Conservation (phyloP, 2,329 filamentous ascomycete species). For the Trichoderma cornu-damae region DNA sequence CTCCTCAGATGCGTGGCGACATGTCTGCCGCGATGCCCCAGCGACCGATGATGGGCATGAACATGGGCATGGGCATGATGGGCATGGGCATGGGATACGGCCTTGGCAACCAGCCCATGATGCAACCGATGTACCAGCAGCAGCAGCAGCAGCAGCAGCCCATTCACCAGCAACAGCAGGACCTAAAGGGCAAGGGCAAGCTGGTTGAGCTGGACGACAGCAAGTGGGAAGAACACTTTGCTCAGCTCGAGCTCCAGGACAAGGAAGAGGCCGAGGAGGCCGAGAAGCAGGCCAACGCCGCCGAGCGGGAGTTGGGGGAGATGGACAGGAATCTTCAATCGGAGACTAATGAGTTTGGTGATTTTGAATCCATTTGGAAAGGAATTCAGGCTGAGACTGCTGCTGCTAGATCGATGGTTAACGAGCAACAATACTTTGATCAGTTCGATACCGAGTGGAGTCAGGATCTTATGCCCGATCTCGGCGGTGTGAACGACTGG, state of each 20-base stretch:
- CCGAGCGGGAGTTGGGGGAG: constrained; percentile 82
- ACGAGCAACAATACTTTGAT: constrained; percentile 58
- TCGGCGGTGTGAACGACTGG: constrained; percentile 62
- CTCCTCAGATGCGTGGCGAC: constrained; percentile 52
- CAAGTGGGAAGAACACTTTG: constrained; percentile 96
- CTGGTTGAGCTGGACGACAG: constrained; percentile 90
- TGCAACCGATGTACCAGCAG: constrained; percentile 44
- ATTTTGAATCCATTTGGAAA: constrained; percentile 87
- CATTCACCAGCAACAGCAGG: constrained; percentile 44
- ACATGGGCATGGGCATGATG: constrained; percentile 47
- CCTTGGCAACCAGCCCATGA: constrained; percentile 43
- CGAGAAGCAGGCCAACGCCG: constrained; percentile 62
- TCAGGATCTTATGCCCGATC: constrained; percentile 50
- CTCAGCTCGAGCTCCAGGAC: constrained; percentile 71
- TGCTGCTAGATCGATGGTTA: constrained; percentile 65
- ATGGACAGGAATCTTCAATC: constrained; percentile 66
- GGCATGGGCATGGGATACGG: constrained; percentile 49
- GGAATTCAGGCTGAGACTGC: constrained; percentile 74
- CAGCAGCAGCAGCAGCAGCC: constrained; percentile 46
- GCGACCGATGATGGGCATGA: constrained; percentile 56
- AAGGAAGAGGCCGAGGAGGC: constrained; percentile 40
- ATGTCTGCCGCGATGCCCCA: constrained; percentile 46
- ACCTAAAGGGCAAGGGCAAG: constrained; percentile 78
- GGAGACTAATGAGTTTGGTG: constrained; percentile 71
- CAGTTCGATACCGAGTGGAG: constrained; percentile 76